Conservation (phyloP, 2,329 filamentous ascomycete genomes). For the Hymenoscyphus scutula region DNA sequence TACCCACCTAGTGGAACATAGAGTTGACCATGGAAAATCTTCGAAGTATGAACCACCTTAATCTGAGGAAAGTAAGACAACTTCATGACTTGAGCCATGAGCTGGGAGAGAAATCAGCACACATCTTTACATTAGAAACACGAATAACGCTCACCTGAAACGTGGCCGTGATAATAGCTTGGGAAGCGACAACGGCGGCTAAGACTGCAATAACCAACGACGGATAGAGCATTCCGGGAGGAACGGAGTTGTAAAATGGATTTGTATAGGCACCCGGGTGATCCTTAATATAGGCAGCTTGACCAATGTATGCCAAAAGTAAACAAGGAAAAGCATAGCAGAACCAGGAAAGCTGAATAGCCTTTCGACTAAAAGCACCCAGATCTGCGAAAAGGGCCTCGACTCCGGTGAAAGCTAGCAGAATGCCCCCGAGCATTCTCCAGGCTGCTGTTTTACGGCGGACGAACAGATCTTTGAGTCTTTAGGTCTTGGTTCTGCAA, state of each 20-base stretch:
- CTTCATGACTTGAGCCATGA: conserved; percentile 69
- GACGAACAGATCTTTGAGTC: conserved; percentile 54
- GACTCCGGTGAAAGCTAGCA: conserved; percentile 72
- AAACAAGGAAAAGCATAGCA: conserved; percentile 65
- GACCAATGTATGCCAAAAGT: conserved; percentile 49
- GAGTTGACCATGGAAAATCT: conserved; percentile 68
- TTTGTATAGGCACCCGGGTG: conserved; percentile 62
- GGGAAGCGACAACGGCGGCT: conserved; percentile 73
- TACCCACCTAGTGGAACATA: conserved; percentile 72
- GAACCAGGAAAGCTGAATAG: conserved; percentile 73
- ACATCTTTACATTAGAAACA: not conserved
- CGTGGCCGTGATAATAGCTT: conserved; percentile 74
- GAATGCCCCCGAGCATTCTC: conserved; percentile 63
- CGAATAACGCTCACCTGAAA: conserved; percentile 51
- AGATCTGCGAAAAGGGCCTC: conserved; percentile 76
- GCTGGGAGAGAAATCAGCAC: conserved; percentile 37
- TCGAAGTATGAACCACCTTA: conserved; percentile 68
- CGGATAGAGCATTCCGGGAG: conserved; percentile 65
- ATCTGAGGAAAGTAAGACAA: conserved; percentile 73
- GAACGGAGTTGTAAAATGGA: conserved; percentile 70
- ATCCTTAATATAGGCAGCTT: conserved; percentile 67
- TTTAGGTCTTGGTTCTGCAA: too few relatives aligned
- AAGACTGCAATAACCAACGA: conserved; percentile 66
- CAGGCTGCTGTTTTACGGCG: conserved; percentile 58
- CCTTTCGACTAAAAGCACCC: conserved; percentile 67